phyloP scores from a whole-genome alignment of 768 basidiomycete species.

The Mycena capillaripes region DNA sequence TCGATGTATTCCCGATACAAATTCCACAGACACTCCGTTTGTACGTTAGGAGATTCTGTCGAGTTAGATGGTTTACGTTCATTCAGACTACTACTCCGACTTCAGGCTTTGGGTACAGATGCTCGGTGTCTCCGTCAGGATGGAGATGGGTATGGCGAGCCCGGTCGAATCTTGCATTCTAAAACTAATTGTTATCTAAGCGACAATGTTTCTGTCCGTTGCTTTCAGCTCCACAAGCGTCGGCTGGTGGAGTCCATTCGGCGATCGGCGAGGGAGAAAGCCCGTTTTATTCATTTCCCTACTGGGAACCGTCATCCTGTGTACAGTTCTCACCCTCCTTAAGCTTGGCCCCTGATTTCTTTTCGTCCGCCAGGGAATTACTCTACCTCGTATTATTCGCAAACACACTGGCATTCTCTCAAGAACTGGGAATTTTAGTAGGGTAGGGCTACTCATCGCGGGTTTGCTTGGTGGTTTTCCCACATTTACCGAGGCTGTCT shows the following conservation, averaged over 20 bases:
- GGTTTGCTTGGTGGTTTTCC: slow-evolving; percentile 29
- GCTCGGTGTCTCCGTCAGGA: slow-evolving; percentile 2
- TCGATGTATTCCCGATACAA: slow-evolving; percentile 23
- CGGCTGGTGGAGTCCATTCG: slow-evolving; percentile 25
- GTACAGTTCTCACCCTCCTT: neutral
- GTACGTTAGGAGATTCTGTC: no score
- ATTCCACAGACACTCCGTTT: no score
- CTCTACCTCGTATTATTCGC: neutral
- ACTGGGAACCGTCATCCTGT: slow-evolving; percentile 14
- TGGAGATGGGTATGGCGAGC: slow-evolving; percentile 15
- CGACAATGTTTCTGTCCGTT: neutral
- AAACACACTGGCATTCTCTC: neutral
- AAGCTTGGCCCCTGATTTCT: neutral
- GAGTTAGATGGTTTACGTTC: no score
- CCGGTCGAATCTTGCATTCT: neutral
- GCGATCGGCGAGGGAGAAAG: slow-evolving; percentile 14
- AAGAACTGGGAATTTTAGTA: slow-evolving; percentile 6
- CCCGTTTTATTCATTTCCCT: slow-evolving; percentile 19
- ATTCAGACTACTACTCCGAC: no score
- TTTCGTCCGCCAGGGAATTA: slow-evolving; percentile 7
- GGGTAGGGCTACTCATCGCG: slow-evolving; percentile 9
- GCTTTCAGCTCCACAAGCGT: slow-evolving; percentile 14
- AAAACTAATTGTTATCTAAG: neutral
- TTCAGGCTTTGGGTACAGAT: slow-evolving; percentile 9
- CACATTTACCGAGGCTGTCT: slow-evolving; percentile 15